Conservation (phyloP, 139 green algal species). For the Yamagishiella unicocca region DNA sequence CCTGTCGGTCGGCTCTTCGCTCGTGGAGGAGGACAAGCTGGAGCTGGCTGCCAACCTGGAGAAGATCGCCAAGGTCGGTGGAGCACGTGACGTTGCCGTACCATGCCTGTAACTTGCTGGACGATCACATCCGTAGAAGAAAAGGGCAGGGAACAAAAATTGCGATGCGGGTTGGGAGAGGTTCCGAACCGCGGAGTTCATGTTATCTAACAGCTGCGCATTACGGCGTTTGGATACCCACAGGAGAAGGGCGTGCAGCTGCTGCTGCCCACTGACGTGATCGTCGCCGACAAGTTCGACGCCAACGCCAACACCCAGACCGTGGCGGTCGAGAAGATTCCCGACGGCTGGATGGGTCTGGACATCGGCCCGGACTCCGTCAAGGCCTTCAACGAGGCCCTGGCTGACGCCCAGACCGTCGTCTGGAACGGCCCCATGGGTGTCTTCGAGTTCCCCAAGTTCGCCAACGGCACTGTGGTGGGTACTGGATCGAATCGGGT, state of each 20-base stretch:
- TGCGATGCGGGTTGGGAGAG: too few relatives aligned
- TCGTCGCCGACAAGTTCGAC: constrained; percentile 97
- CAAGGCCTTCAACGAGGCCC: constrained; percentile 86
- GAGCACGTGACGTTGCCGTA: too few relatives aligned
- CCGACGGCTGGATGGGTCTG: constrained; percentile 99
- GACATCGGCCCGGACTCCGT: constrained; percentile 96
- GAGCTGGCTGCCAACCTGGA: constrained; percentile 96
- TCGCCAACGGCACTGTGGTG: constrained; percentile 90
- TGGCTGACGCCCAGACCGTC: constrained; percentile 95
- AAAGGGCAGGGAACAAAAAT: too few relatives aligned
- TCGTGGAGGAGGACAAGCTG: constrained; percentile 99
- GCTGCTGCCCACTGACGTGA: constrained; percentile 96
- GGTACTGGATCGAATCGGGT: too few relatives aligned
- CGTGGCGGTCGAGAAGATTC: constrained; percentile 86
- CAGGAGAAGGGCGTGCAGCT: constrained; percentile 88
- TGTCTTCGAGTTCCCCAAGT: constrained; percentile 98
- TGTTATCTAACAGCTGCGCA: too few relatives aligned
- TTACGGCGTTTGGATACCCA: too few relatives aligned
- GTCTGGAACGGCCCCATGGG: constrained; percentile 99
- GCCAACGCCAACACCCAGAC: constrained; percentile 86
- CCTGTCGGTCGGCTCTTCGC: constrained; percentile 85
- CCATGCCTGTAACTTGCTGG: too few relatives aligned
- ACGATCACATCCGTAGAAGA: too few relatives aligned
- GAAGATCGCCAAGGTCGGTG: constrained; percentile 86
- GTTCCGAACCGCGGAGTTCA: too few relatives aligned